phyloP scores from a whole-genome alignment of 805 yeast genomes.

The Starmerella ratchasimensis region DNA sequence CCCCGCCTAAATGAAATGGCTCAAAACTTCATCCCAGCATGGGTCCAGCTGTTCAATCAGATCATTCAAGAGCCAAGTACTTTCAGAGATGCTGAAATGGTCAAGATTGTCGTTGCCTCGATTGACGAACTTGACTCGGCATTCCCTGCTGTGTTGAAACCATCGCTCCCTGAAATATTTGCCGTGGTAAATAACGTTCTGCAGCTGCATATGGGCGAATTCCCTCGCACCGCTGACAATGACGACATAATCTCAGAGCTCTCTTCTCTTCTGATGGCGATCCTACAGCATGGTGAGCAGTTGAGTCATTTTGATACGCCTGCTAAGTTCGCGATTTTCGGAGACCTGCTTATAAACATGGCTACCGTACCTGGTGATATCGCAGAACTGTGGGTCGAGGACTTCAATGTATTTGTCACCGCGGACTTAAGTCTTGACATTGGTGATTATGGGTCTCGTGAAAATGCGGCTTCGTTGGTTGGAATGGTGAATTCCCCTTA shows the following conservation, averaged over 20 bases:
- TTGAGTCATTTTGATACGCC: not conserved
- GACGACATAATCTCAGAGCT: constrained; percentile 15
- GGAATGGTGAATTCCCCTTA: constrained; percentile 32
- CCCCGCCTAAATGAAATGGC: constrained; percentile 15
- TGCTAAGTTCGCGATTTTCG: constrained; percentile 6
- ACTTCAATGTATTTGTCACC: constrained; percentile 57
- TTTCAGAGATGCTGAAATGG: constrained; percentile 5
- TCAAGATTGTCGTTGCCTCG: constrained; percentile 17
- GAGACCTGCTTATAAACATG: constrained; percentile 26
- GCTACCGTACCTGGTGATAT: constrained; percentile 33
- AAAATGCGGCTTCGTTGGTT: constrained; percentile 44
- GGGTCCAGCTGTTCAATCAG: constrained; percentile 9
- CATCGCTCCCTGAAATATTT: constrained; percentile 15
- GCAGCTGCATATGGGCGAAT: not conserved
- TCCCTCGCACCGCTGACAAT: not conserved
- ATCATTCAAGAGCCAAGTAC: constrained; percentile 1
- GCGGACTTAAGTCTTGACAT: constrained; percentile 55
- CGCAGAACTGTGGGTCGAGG: constrained; percentile 37
- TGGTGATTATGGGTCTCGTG: constrained; percentile 42
- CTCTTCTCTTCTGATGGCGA: constrained; percentile 15
- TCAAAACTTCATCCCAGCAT: constrained; percentile 10
- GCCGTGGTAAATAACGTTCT: constrained; percentile 1
- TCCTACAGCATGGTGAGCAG: constrained; percentile 9
- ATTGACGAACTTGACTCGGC: constrained; percentile 19
- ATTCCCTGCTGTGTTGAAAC: constrained; percentile 16